Conservation (phyloP, 805 yeast species). For the Myxozyma sirexii region DNA sequence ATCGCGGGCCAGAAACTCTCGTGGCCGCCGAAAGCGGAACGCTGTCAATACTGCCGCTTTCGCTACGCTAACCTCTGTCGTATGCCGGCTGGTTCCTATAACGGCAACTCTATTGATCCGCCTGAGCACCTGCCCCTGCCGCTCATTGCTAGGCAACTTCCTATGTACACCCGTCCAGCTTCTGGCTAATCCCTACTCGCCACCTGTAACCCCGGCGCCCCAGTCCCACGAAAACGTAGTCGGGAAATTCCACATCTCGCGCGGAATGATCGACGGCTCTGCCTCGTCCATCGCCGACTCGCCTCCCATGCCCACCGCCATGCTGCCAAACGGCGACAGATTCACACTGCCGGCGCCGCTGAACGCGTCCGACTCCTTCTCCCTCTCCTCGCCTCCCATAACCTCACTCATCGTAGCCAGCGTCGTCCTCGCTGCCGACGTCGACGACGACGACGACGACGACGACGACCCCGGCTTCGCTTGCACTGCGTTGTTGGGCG, state of each 20-base stretch:
- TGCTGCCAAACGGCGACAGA: not conserved
- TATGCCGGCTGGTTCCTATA: too few species aligned
- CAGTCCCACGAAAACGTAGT: conserved; percentile 24
- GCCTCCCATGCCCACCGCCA: not conserved
- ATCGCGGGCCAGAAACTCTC: too few species aligned
- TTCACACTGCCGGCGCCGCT: not conserved
- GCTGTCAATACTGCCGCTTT: too few species aligned
- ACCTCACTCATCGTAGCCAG: not conserved
- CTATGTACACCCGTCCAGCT: too few species aligned
- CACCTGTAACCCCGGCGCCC: conserved; percentile 10
- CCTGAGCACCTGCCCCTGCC: too few species aligned
- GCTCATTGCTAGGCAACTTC: too few species aligned
- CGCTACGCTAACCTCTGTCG: too few species aligned
- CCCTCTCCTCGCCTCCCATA: not conserved
- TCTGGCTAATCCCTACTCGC: too few species aligned
- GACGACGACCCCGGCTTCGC: too few species aligned
- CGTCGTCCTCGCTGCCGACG: not conserved
- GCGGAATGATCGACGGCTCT: conserved; percentile 26
- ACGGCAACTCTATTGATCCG: too few species aligned
- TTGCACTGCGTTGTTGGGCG: not conserved
- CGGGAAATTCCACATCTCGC: conserved; percentile 26
- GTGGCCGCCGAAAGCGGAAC: too few species aligned
- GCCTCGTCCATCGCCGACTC: not conserved
- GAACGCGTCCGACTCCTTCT: not conserved
- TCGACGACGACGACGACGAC: too few species aligned